These are phyloP conservation scores for Leccinum fallax DNA, from an alignment of 1,284 basidiomycete species.

Conservation along the genomic window DNA sequence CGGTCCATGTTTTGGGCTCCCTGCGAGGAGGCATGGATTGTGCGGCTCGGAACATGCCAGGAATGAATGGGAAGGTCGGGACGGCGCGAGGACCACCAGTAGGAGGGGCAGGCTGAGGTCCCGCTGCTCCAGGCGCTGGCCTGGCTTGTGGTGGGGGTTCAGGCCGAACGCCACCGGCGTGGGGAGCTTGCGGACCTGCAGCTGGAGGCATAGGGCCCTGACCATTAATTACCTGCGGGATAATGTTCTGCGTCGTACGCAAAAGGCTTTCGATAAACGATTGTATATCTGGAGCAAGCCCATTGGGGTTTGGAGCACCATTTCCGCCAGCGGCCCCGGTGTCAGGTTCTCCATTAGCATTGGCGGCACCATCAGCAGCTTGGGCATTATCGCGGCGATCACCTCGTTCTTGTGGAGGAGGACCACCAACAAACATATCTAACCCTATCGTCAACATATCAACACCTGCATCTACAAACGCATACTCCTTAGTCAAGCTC, in stretches of 20 bases:
- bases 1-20: slow-evolving; percentile 46
- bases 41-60: slow-evolving; percentile 30
- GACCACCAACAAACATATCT: slow-evolving; percentile 34
- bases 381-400: slow-evolving; percentile 13
- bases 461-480: slow-evolving; percentile 13
- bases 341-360: slow-evolving; percentile 7
- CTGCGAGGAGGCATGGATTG: slow-evolving; percentile 36
- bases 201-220: slow-evolving; percentile 10
- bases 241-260: slow-evolving; percentile 27
- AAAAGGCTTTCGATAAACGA: slow-evolving; percentile 28
- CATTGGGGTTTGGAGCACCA: slow-evolving; percentile 18
- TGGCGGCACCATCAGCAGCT: slow-evolving; percentile 1
- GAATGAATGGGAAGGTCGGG: slow-evolving; percentile 19
- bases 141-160: slow-evolving; percentile 12
- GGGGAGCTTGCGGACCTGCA: slow-evolving; percentile 1
- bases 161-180: slow-evolving; percentile 6
- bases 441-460: slow-evolving; percentile 35
- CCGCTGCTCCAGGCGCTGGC: slow-evolving; percentile 7
- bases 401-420: slow-evolving; percentile 10
- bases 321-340: slow-evolving; percentile 19
- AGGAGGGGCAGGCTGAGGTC: slow-evolving; percentile 6
- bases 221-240: slow-evolving; percentile 24
- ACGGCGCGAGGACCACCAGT: slow-evolving; percentile 15
- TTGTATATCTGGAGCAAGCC: slow-evolving; percentile 28
- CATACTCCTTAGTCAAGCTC: slow-evolving; percentile 22